Base-by-base conservation (phyloP, 805 yeast species). In the Lipomyces spencermartinsiae region DNA sequence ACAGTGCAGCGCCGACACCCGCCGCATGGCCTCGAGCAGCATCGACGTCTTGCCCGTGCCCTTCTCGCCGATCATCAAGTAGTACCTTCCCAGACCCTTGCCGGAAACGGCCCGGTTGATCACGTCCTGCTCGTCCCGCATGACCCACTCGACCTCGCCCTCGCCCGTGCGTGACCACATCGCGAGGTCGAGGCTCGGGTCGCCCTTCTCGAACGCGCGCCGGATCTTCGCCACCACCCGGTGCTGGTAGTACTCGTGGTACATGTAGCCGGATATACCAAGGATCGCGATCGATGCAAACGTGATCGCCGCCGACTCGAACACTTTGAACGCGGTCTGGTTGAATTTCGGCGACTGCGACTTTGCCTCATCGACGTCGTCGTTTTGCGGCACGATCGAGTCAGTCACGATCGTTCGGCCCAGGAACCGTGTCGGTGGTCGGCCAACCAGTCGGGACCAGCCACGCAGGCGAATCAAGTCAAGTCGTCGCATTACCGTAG, bases 41-140 rank as follows among this genome's bases (percentile, higher is more conserved):
- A 92, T 83, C 0, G 94, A 88, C 0, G 93, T 88, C 75, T 91
- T 91, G 1, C 97, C 97, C 0, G 95, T 91, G 0, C 97, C 97
- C 76, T 91, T 91, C 76, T 91, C 97, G 37, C 97, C 97, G 54
- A 91, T 84, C 51, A 91, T 75, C 59, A 91, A 79, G 74, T 86
- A 89, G 78, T 91, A 91, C 19, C 94, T 77, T 0, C 97, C 96
- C 5, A 78, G 78, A 1, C 85, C 79, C n/a, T 83, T 78, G 1
- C 97, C 97, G 8, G 83, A 76, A 2, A 91, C 82, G 35, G 91
- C 86, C 49, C 85, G 86, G 77, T 91, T 91, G 39, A 91, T 76
- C 8, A 87, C 74, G 33, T 80, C 74, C 73, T 91, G 96, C 72
- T 91, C 90, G 0, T 87, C 87, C 53, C 97, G 81, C 60, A 84